Evolutionary conservation across 495 filamentous ascomycete genomes (phyloP).

Genomic region (Trypethelium eluteriae): DNA sequence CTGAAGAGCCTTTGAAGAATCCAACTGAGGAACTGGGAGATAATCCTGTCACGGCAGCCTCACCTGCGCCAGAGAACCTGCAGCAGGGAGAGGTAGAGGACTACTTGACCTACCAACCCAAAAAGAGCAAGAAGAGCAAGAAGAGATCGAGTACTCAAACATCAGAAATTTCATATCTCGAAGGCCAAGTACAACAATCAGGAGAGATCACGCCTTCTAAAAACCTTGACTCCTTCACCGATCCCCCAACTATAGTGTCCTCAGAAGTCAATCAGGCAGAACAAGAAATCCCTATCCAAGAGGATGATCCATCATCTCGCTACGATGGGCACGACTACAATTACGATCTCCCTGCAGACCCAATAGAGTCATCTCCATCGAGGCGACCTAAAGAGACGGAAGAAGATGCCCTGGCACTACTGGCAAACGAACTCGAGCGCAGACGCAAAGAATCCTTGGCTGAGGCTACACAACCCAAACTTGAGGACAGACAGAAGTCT

Average conservation of each 20-base stretch:
- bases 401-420: neutral
- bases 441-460: conserved; percentile 1
- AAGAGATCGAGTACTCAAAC: conserved; percentile 8
- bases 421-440: conserved; percentile 5
- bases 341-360: conserved; percentile 7
- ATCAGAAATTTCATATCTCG: neutral
- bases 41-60: neutral
- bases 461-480: neutral
- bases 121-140: conserved; percentile 22
- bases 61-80: neutral
- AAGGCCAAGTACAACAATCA: neutral
- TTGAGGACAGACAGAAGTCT: neutral
- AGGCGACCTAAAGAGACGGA: conserved; percentile 5
- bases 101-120: conserved; percentile 2
- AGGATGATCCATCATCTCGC: neutral
- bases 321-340: conserved; percentile 7
- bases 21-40: neutral
- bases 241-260: neutral
- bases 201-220: neutral
- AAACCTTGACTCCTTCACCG: neutral
- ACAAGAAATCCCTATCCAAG: neutral
- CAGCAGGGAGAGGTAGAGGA: conserved; percentile 4
- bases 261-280: neutral
- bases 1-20: neutral
- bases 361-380: neutral